Evolutionary conservation across 306 rosid species (phyloP).

Genomic region (Vicia villosa): DNA sequence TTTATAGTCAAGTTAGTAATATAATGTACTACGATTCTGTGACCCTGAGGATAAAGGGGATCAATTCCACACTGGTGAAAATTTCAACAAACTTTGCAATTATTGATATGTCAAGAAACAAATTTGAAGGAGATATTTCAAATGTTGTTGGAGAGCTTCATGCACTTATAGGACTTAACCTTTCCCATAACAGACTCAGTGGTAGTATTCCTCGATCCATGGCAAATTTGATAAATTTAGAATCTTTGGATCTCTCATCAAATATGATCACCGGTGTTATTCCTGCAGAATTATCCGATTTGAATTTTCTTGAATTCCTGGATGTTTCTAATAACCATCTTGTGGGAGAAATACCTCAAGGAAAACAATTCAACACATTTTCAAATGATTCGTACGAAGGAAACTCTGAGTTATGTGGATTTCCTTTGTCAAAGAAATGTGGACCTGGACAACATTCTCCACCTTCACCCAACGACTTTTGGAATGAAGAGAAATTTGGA

Average conservation of each 20-base stretch:
- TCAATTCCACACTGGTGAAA: rapidly evolving
- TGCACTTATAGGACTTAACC: conserved; percentile 33
- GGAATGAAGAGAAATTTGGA: conserved; percentile 6
- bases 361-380: conserved; percentile 45
- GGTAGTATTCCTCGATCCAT: conserved; percentile 11
- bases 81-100: conserved; percentile 1
- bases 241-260: conserved; percentile 48
- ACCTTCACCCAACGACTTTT: background rate
- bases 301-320: conserved; percentile 14
- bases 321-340: conserved; percentile 39
- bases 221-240: conserved; percentile 19
- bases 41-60: conserved; percentile 25
- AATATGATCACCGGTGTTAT: conserved; percentile 30
- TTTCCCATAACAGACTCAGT: conserved; percentile 38
- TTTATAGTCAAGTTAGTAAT: too few relatives aligned
- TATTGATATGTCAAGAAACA: conserved; percentile 19
- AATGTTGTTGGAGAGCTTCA: conserved; percentile 20
- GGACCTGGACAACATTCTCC: background rate
- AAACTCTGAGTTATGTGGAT: conserved; percentile 37
- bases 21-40: too few relatives aligned
- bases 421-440: conserved; percentile 36
- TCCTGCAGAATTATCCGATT: conserved; percentile 32
- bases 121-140: conserved; percentile 42
- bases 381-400: conserved; percentile 33
- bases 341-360: conserved; percentile 40